Percentiles rank a stretch among this genome's conserved stretches.
phyloP scores from a whole-genome alignment of 257 asterid species.

The Penstemon eatonii region DNA sequence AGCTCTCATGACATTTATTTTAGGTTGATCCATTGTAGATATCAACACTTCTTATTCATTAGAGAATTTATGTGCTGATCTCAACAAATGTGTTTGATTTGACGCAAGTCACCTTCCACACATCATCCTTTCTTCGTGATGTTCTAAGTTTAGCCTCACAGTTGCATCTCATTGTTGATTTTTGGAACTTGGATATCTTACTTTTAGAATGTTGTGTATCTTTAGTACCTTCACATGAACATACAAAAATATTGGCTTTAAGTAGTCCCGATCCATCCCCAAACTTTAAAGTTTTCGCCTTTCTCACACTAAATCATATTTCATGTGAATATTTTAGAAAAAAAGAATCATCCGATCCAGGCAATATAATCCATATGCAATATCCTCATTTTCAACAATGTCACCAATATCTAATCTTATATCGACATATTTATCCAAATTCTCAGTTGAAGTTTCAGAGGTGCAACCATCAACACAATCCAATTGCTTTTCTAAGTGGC shows the following conservation, averaged over 20 bases:
- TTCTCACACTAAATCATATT: neutral
- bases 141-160: neutral
- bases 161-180: neutral
- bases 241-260: neutral
- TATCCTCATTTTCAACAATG: constrained; percentile 1
- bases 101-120: neutral
- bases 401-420: neutral
- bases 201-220: neutral
- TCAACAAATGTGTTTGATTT: neutral
- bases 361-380: neutral
- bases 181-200: neutral
- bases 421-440: neutral
- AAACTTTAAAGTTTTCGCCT: neutral
- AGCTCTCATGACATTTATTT: neutral
- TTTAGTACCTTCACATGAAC: neutral
- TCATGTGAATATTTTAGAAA: neutral
- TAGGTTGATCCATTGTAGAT: neutral
- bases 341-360: too few relatives aligned
- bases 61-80: neutral
- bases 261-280: neutral
- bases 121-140: neutral
- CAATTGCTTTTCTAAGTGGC: too few relatives aligned
- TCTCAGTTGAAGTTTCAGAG: too few relatives aligned
- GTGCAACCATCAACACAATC: too few relatives aligned
- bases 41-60: neutral